Evolutionary conservation across 257 asterid genomes (phyloP).

Genomic region (Nicotiana noctiflora): DNA sequence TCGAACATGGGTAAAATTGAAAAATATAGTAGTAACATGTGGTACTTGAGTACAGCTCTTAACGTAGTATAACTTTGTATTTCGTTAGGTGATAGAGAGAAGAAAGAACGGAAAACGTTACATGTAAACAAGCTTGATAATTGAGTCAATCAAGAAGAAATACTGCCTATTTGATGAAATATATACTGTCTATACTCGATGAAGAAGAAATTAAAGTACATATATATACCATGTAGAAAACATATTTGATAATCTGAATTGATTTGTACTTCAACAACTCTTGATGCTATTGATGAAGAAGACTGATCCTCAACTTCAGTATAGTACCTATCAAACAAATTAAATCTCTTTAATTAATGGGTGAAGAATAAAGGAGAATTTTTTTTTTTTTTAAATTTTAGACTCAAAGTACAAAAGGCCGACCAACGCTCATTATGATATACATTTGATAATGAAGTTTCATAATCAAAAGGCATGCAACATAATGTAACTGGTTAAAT

Average conservation of each 20-base stretch:
- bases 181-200: background rate
- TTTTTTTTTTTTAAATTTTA: background rate
- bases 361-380: background rate
- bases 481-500: too few relatives aligned
- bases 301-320: background rate
- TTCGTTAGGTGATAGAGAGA: too few relatives aligned
- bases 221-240: background rate
- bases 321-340: background rate
- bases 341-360: background rate
- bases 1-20: too few relatives aligned
- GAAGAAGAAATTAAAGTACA: background rate
- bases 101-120: too few relatives aligned
- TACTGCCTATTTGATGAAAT: background rate
- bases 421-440: background rate
- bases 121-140: background rate
- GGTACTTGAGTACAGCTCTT: background rate
- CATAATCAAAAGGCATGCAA: background rate
- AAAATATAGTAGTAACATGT: too few relatives aligned
- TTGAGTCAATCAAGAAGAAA: background rate
- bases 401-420: background rate
- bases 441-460: background rate
- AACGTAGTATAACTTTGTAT: background rate
- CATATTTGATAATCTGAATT: background rate
- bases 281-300: constrained; percentile 3
- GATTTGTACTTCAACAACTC: background rate